phyloP scores from a whole-genome alignment of 2,329 filamentous ascomycete genomes.

The Blumeria graminis region DNA sequence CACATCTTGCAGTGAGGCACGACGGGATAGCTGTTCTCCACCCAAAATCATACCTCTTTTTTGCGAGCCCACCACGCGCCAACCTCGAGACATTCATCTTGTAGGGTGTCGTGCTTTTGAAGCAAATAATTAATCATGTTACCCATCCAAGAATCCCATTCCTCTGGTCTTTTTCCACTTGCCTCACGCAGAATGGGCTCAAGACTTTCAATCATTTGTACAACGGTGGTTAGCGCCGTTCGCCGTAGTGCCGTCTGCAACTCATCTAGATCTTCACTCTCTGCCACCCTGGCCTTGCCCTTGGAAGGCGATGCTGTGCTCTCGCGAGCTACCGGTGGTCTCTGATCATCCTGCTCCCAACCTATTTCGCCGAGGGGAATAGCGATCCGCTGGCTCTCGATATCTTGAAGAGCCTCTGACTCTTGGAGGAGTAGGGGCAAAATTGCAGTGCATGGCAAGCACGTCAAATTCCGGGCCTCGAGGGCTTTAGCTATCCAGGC shows the following conservation, averaged over 20 bases:
- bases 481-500: slow-evolving; percentile 56
- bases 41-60: slow-evolving; percentile 22
- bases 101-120: slow-evolving; percentile 51
- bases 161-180: slow-evolving; percentile 68
- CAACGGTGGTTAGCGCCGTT: slow-evolving; percentile 58
- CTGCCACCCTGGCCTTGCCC: slow-evolving; percentile 11
- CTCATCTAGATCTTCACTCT: slow-evolving; percentile 15
- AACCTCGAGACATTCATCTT: slow-evolving; percentile 66
- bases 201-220: slow-evolving; percentile 64
- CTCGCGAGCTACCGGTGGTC: slow-evolving; percentile 26
- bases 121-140: slow-evolving; percentile 71
- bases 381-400: slow-evolving; percentile 56
- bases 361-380: slow-evolving; percentile 64
- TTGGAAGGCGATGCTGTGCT: slow-evolving; percentile 6
- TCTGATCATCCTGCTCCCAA: slow-evolving; percentile 61
- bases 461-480: slow-evolving; percentile 41
- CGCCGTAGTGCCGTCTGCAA: slow-evolving; percentile 51
- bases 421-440: slow-evolving; percentile 63
- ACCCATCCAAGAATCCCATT: slow-evolving; percentile 77
- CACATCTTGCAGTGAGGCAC: too few relatives aligned
- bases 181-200: slow-evolving; percentile 63
- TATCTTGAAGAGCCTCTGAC: slow-evolving; percentile 41
- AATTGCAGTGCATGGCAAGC: slow-evolving; percentile 57
- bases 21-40: too few relatives aligned
- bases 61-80: slow-evolving; percentile 84